These are phyloP conservation scores for Diaporthe ilicicola DNA, from an alignment of 2,329 filamentous ascomycete genomes.

Conservation along the genomic window DNA sequence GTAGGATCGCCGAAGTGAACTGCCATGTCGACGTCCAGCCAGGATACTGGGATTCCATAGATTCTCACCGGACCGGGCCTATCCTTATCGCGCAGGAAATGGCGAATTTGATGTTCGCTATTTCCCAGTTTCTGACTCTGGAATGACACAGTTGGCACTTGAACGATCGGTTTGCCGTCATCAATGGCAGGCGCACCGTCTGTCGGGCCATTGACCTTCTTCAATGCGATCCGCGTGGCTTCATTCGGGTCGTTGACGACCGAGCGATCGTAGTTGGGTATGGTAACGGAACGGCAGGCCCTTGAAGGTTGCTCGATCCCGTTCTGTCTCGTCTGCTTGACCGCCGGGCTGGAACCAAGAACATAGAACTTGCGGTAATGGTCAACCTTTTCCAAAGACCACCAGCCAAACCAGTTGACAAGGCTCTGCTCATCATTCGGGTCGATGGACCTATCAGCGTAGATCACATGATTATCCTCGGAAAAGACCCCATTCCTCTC, in stretches of 20 bases:
- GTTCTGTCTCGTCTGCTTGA: conserved; percentile 28
- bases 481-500: conserved; percentile 40
- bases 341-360: conserved; percentile 54
- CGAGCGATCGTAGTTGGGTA: conserved; percentile 48
- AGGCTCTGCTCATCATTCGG: conserved; percentile 69
- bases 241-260: conserved; percentile 50
- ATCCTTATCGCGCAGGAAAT: conserved; percentile 27
- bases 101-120: conserved; percentile 9
- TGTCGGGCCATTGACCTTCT: conserved; percentile 27
- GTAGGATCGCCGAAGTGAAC: conserved; percentile 43
- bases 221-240: conserved; percentile 35
- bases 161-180: not conserved
- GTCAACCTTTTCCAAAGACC: conserved; percentile 60
- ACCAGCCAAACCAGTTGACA: conserved; percentile 70
- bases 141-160: not conserved
- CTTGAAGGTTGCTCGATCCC: not conserved
- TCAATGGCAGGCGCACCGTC: not conserved
- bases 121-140: conserved; percentile 16
- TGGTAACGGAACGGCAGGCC: conserved; percentile 38
- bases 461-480: conserved; percentile 51
- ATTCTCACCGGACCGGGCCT: conserved; percentile 39
- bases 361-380: conserved; percentile 63
- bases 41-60: conserved; percentile 52
- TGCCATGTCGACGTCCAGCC: conserved; percentile 50
- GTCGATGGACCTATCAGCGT: conserved; percentile 58